phyloP scores from a whole-genome alignment of 2,329 filamentous ascomycete species.

The Coleophoma crateriformis region DNA sequence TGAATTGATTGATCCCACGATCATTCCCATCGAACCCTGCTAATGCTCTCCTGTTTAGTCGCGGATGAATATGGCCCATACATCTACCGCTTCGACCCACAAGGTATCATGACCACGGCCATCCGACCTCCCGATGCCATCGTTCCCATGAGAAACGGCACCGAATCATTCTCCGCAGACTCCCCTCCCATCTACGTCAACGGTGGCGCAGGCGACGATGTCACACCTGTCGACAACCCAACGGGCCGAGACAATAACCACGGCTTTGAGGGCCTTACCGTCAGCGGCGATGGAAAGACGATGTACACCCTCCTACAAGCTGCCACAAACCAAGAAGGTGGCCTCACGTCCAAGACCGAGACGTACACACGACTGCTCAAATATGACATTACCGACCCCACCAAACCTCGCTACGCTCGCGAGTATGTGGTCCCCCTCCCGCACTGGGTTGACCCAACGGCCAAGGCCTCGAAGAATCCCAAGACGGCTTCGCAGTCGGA shows the following conservation, averaged over 20 bases:
- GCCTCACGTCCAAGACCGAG: conserved; percentile 45
- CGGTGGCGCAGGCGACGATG: conserved; percentile 30
- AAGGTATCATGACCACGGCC: conserved; percentile 55
- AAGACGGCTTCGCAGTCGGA: conserved; percentile 63
- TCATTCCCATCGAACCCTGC: too few relatives aligned
- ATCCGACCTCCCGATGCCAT: conserved; percentile 60
- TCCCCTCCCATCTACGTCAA: conserved; percentile 54
- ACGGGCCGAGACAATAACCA: conserved; percentile 67
- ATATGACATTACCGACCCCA: conserved; percentile 50
- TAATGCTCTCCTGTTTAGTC: conserved; percentile 20
- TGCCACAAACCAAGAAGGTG: conserved; percentile 57
- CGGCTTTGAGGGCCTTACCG: conserved; percentile 65
- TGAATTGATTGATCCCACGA: conserved; percentile 24
- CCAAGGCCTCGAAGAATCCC: conserved; percentile 34
- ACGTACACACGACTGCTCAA: conserved; percentile 56
- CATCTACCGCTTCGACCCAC: conserved; percentile 56
- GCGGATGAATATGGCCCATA: conserved; percentile 66
- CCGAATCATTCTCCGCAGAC: conserved; percentile 56
- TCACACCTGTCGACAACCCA: conserved; percentile 49
- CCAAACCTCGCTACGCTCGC: conserved; percentile 40
- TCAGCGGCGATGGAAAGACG: conserved; percentile 55
- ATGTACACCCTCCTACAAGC: conserved; percentile 64
- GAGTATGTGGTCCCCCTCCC: conserved; percentile 66
- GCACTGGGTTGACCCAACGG: conserved; percentile 42
- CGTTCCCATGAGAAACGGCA: conserved; percentile 57